Conservation (phyloP, 1,284 basidiomycete genomes). For the Meira miltonrushii region DNA sequence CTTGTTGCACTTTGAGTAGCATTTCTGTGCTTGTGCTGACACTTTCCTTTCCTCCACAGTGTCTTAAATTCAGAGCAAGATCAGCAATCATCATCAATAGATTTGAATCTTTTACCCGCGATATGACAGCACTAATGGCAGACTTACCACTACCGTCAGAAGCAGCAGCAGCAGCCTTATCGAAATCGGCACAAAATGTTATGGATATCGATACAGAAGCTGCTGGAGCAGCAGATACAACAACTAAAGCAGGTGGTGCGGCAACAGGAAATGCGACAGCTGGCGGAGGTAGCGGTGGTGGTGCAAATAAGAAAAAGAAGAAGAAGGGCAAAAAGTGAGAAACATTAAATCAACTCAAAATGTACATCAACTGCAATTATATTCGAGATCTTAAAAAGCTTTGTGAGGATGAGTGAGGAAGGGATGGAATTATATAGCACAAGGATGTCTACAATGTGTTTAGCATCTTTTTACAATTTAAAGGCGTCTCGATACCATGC, state of each 20-base stretch:
- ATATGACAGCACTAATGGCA: constrained; percentile 71
- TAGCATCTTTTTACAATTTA: background rate
- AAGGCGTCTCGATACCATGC: constrained; percentile 14
- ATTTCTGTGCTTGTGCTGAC: background rate
- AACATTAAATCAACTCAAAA: background rate
- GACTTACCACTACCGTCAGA: constrained; percentile 12
- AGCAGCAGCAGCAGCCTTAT: background rate
- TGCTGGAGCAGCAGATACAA: constrained; percentile 5
- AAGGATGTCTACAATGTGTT: too few relatives aligned
- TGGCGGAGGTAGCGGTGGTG: constrained; percentile 4
- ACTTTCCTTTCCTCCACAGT: constrained; percentile 7
- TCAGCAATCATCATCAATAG: constrained; percentile 89
- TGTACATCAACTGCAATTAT: background rate
- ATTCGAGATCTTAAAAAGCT: background rate
- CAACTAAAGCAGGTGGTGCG: background rate
- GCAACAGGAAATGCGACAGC: background rate
- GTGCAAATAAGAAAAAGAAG: constrained; percentile 13
- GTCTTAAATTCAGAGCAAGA: constrained; percentile 83
- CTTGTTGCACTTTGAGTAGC: background rate
- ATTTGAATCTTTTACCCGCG: constrained; percentile 81
- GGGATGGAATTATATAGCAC: too few relatives aligned
- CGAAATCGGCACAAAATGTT: background rate
- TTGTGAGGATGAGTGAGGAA: background rate
- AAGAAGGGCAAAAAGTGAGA: constrained; percentile 17
- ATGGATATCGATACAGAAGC: constrained; percentile 5